Percentiles rank a stretch among this genome's conserved stretches.
These are phyloP conservation scores for Quercus phellos DNA, from an alignment of 331 rosid species.

Conservation along the genomic window DNA sequence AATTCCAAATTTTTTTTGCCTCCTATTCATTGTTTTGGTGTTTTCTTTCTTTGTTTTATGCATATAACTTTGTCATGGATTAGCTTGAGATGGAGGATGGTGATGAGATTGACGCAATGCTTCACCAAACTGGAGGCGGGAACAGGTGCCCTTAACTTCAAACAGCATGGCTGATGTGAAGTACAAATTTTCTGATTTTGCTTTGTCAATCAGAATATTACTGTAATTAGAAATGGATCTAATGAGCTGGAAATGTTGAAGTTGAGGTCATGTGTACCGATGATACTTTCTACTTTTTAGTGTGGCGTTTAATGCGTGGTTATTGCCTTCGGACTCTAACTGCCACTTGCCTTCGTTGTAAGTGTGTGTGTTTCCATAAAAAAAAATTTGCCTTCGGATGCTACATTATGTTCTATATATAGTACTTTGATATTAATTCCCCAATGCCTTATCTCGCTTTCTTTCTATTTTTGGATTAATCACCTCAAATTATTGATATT, in stretches of 20 bases:
- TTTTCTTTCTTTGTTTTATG: conserved; percentile 4
- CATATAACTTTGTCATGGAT: background rate
- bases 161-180: background rate
- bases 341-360: too few relatives aligned
- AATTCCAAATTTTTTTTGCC: background rate
- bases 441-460: too few relatives aligned
- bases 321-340: background rate
- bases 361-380: too few relatives aligned
- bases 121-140: conserved; percentile 59
- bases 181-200: background rate
- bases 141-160: background rate
- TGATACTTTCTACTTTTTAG: background rate
- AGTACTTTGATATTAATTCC: background rate
- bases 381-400: background rate
- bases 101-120: conserved; percentile 73
- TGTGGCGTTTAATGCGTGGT: background rate
- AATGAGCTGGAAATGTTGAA: background rate
- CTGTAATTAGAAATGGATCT: background rate
- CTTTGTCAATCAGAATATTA: background rate
- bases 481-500: too few relatives aligned
- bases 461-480: too few relatives aligned
- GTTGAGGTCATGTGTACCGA: background rate
- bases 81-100: conserved; percentile 71
- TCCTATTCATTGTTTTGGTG: background rate
- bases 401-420: background rate